A percentile compares a stretch with the other conserved stretches of the same genome.
phyloP scores from a whole-genome alignment of 108 stramenopile species.

The Pseudonitzschia pungens region DNA sequence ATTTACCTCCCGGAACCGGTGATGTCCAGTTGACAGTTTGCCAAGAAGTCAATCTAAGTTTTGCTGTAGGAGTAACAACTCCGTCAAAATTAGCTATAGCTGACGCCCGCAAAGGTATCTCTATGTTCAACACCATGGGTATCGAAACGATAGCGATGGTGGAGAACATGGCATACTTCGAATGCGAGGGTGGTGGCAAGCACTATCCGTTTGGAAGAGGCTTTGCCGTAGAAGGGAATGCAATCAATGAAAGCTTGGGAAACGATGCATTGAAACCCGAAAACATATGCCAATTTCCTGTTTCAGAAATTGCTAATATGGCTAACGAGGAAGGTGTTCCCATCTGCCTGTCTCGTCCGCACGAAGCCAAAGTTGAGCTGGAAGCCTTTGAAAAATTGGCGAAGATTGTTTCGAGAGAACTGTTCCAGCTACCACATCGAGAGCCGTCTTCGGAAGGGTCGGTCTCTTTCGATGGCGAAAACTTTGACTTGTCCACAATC shows the following conservation, averaged over 20 bases:
- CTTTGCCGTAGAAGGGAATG: conserved; percentile 22
- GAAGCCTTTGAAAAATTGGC: conserved; percentile 61
- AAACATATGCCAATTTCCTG: conserved; percentile 72
- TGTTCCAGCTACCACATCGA: conserved; percentile 63
- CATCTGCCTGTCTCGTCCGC: conserved; percentile 55
- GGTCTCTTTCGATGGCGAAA: conserved; percentile 40
- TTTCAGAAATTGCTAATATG: conserved; percentile 62
- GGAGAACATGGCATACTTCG: conserved; percentile 98
- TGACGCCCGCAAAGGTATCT: conserved; percentile 96
- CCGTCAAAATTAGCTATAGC: conserved; percentile 91
- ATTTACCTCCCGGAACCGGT: conserved; percentile 98
- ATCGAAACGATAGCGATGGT: conserved; percentile 95
- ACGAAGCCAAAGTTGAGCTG: conserved; percentile 47
- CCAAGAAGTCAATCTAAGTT: conserved; percentile 91
- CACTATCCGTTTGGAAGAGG: conserved; percentile 88
- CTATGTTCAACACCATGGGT: conserved; percentile 92
- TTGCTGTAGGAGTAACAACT: conserved; percentile 98
- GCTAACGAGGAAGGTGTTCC: conserved; percentile 73
- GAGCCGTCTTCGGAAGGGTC: conserved; percentile 11
- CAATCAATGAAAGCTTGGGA: background rate
- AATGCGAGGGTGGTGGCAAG: conserved; percentile 74
- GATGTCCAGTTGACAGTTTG: conserved; percentile 97
- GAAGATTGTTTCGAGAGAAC: conserved; percentile 60
- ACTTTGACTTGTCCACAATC: conserved; percentile 63
- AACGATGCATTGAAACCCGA: conserved; percentile 22